Evolutionary conservation across 805 yeast species (phyloP), one percentile per base, ranked within the genome.

Genomic region (Candida quercuum): DNA sequence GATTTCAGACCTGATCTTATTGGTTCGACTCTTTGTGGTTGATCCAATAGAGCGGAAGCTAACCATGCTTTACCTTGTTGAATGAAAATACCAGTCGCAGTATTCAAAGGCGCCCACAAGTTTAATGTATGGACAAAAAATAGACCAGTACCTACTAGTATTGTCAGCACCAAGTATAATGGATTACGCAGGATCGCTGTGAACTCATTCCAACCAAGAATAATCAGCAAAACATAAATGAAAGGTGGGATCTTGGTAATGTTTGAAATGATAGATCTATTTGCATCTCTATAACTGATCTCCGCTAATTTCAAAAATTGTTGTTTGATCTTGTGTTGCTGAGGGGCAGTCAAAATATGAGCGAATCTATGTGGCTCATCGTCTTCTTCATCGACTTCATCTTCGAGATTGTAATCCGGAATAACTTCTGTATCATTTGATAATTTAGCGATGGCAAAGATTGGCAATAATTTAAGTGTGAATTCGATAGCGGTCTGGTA

Each of bases 141-240:
- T 1, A 72, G 55, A 1, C 76, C 82, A 0, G 84, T 86, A 1
- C 73, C 73, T 1, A 71, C 32, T 10, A 87, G 35, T 31, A 89
- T 56, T 1, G 74, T 50, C 34, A 88, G 57, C 6, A 84, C 68
- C 46, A 89, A 78, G 48, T 84, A 73, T n/a, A 91, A 51, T 36
- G 99, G 97, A 56, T 86, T 89, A 45, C 94, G 74, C 31, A 93
- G 54, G 14, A 93, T 76, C 9, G 93, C 82, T 83, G 88, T 74
- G 48, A 93, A 81, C 67, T 93, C 97, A 59, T 89, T 89, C 96
- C 96, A 93, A 9, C 99, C 99, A 17, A 93, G 66, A 3, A 85
- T 78, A 3, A 83, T 59, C 18, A 93, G 64, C 12, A 91, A 54
- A 10, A 77, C 63, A 62, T 86, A 88, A 40, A 93, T 76, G 67